phyloP scores from a whole-genome alignment of 768 basidiomycete species.

The Suillus cothurnatus region DNA sequence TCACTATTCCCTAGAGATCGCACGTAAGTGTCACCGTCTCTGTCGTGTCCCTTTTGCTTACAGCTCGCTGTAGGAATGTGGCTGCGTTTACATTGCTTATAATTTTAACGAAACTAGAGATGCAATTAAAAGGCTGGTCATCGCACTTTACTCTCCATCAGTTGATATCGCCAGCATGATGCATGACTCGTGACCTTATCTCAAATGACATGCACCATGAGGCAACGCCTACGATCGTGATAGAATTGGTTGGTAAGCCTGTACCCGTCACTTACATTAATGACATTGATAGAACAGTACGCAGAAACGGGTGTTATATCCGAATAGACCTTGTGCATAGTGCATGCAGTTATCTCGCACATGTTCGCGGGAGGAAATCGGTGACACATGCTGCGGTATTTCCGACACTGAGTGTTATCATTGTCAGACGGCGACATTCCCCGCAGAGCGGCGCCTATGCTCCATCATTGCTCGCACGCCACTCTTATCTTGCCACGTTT shows the following conservation, averaged over 20 bases:
- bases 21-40: not conserved
- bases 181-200: not conserved
- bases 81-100: not conserved
- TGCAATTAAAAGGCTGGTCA: too few species aligned
- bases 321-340: not conserved
- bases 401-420: not conserved
- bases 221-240: not conserved
- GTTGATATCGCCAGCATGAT: not conserved
- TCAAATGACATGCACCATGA: not conserved
- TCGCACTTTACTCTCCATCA: not conserved
- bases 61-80: not conserved
- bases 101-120: constrained; percentile 1
- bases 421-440: not conserved
- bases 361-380: not conserved
- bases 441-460: not conserved
- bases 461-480: not conserved
- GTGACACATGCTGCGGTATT: not conserved
- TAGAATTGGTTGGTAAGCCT: not conserved
- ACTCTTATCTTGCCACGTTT: constrained; percentile 14
- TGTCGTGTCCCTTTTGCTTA: not conserved
- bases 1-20: constrained; percentile 19
- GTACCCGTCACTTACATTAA: not conserved
- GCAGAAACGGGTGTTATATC: not conserved
- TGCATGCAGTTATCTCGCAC: not conserved
- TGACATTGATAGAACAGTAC: not conserved